Conservation (phyloP, 768 basidiomycete species). For the Agaricus sinodeliciosus region DNA sequence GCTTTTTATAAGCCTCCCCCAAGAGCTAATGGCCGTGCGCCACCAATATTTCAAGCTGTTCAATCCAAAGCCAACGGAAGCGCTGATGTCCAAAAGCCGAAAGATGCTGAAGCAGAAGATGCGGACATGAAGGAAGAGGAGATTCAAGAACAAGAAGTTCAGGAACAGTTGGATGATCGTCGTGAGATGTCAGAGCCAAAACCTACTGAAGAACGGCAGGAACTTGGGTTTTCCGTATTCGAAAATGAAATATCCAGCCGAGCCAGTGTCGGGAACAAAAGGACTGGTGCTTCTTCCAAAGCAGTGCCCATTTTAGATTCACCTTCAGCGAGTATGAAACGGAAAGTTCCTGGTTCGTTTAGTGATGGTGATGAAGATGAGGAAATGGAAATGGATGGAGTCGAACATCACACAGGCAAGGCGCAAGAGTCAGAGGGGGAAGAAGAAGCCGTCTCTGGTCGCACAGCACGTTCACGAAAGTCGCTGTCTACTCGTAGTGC, state of each 20-base stretch:
- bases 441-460: not conserved
- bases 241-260: slow-evolving; percentile 3
- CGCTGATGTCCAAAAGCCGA: not conserved
- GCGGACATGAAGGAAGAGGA: slow-evolving; percentile 16
- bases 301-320: slow-evolving; percentile 18
- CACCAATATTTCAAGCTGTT: slow-evolving; percentile 22
- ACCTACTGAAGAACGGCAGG: slow-evolving; percentile 14
- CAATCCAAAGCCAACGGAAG: slow-evolving; percentile 9
- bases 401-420: slow-evolving; percentile 5
- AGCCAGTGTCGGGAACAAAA: slow-evolving; percentile 1
- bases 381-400: slow-evolving; percentile 25
- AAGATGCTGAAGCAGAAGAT: slow-evolving; percentile 15
- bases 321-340: slow-evolving; percentile 15
- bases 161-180: slow-evolving; percentile 14
- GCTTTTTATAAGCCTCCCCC: slow-evolving; percentile 52
- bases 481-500: slow-evolving; percentile 8
- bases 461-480: not conserved
- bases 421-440: not conserved
- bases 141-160: slow-evolving; percentile 14
- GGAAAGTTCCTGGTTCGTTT: slow-evolving; percentile 37
- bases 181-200: slow-evolving; percentile 7
- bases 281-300: not conserved
- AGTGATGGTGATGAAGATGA: slow-evolving; percentile 32
- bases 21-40: slow-evolving; percentile 31
- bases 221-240: slow-evolving; percentile 25